phyloP scores from a whole-genome alignment of 192 early-diverging fungal species.

The Phlyctochytrium arcticum region DNA sequence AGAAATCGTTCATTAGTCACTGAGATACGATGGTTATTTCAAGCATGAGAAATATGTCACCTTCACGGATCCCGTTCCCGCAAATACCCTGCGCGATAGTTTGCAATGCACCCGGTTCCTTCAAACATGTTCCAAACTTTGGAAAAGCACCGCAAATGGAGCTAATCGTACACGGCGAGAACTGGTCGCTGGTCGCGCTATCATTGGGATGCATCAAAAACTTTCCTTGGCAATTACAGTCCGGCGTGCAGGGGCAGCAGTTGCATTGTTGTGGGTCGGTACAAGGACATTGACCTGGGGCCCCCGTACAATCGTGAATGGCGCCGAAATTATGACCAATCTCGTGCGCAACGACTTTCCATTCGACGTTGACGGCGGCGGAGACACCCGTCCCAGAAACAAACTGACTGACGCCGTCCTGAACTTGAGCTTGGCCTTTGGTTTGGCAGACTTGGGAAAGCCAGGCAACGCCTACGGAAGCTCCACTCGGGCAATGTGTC shows the following conservation, averaged over 20 bases:
- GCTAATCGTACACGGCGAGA: conserved; percentile 40
- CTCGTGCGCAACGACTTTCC: conserved; percentile 95
- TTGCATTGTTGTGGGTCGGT: background rate
- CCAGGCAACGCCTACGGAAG: conserved; percentile 22
- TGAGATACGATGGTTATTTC: background rate
- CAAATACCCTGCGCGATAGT: conserved; percentile 65
- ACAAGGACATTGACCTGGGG: background rate
- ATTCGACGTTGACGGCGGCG: conserved; percentile 77
- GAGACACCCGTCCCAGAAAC: conserved; percentile 83
- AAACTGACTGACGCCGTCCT: conserved; percentile 43
- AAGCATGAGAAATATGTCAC: background rate
- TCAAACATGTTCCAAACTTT: conserved; percentile 21
- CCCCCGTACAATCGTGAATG: conserved; percentile 75
- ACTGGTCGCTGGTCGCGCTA: conserved; percentile 30
- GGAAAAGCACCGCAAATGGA: conserved; percentile 27
- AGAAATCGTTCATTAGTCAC: background rate
- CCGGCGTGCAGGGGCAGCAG: conserved; percentile 69
- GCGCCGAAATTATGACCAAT: conserved; percentile 83
- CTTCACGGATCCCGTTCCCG: conserved; percentile 89
- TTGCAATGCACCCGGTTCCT: conserved; percentile 29
- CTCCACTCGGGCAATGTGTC: conserved; percentile 69
- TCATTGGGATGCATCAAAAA: conserved; percentile 51
- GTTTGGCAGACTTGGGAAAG: conserved; percentile 15
- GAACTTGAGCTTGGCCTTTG: conserved; percentile 4
- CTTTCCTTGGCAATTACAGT: conserved; percentile 48